Evolutionary conservation across 2,329 filamentous ascomycete genomes (phyloP).

Genomic region (Didymella arachidicola): DNA sequence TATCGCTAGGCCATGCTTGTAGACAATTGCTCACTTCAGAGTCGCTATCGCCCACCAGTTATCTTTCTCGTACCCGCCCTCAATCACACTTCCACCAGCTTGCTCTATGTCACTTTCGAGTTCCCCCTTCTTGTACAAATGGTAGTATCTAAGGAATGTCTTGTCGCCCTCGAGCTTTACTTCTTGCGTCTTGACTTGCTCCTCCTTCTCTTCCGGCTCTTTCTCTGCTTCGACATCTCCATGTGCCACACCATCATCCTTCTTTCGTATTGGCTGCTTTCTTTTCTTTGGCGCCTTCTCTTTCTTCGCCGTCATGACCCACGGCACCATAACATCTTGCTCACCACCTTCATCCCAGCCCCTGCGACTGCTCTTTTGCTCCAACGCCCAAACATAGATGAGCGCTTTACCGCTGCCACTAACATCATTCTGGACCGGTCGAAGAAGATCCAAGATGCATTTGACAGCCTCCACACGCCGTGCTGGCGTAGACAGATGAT

Average conservation of each 20-base stretch:
- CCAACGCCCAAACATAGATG: constrained; percentile 94
- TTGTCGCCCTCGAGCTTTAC: constrained; percentile 49
- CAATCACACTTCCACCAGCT: constrained; percentile 78
- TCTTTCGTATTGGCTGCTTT: constrained; percentile 24
- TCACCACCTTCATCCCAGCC: constrained; percentile 85
- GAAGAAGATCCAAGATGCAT: constrained; percentile 73
- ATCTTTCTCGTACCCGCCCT: constrained; percentile 91
- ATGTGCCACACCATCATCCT: constrained; percentile 13
- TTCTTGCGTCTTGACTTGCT: constrained; percentile 20
- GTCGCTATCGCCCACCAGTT: constrained; percentile 92
- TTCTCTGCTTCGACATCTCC: not conserved
- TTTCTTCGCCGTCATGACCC: constrained; percentile 71
- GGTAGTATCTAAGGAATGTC: constrained; percentile 91
- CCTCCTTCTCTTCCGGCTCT: constrained; percentile 23
- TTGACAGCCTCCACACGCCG: constrained; percentile 76
- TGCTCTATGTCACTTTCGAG: constrained; percentile 78
- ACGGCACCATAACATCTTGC: constrained; percentile 95
- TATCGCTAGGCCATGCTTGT: not conserved
- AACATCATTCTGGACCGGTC: constrained; percentile 18
- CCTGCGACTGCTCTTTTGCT: constrained; percentile 84
- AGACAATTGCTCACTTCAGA: constrained; percentile 2
- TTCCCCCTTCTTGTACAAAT: constrained; percentile 87
- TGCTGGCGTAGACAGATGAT: constrained; percentile 83
- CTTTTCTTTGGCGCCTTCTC: constrained; percentile 36
- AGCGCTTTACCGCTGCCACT: constrained; percentile 65